Evolutionary conservation across 192 early-diverging fungal genomes (phyloP).

Genomic region (Linnemannia zychae): DNA sequence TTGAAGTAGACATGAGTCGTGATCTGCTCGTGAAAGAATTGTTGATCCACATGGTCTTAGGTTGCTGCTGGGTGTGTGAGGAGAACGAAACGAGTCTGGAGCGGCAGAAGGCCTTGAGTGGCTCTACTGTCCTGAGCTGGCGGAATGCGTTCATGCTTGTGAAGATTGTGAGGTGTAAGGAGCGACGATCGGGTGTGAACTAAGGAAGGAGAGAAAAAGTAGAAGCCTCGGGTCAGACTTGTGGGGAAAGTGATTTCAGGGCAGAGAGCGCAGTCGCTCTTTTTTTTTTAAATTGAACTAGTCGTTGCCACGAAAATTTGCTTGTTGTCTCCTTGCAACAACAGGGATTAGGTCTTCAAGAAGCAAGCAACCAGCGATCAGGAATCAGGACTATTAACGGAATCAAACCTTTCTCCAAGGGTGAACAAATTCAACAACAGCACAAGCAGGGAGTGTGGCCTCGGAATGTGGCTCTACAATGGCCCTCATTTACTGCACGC

Average conservation of each 20-base stretch:
- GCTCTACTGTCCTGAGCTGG: neutral
- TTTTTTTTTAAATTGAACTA: neutral
- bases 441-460: neutral
- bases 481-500: constrained; percentile 15
- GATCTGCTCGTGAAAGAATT: neutral
- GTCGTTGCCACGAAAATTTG: neutral
- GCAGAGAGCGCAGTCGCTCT: neutral
- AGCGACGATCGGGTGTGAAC: neutral
- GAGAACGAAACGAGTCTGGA: neutral
- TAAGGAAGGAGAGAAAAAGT: neutral
- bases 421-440: neutral
- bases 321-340: no score
- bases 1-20: constrained; percentile 10
- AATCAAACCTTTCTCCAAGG: neutral
- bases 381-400: neutral
- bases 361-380: neutral
- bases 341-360: no score
- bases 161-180: neutral
- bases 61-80: neutral
- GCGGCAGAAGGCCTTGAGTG: neutral
- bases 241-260: neutral
- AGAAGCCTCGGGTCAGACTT: neutral
- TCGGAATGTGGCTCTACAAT: constrained; percentile 30
- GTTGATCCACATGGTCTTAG: neutral
- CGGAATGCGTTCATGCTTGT: neutral